Conservation (phyloP, 768 basidiomycete species). For the Pholiota molesta region DNA sequence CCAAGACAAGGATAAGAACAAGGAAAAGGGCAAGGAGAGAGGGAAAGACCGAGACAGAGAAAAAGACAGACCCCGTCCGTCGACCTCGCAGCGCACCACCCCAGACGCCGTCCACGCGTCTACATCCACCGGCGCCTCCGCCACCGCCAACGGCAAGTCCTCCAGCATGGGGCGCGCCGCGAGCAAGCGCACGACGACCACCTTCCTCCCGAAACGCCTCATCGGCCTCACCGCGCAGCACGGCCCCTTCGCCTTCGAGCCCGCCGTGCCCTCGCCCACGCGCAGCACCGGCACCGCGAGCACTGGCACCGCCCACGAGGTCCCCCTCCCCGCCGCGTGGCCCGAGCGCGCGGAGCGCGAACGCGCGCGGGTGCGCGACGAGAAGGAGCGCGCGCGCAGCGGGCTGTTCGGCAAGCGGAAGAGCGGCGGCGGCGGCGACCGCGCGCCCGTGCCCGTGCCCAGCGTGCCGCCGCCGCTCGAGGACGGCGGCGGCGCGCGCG, state of each 20-base stretch:
- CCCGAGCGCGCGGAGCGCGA: slow-evolving; percentile 31
- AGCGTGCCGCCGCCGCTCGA: slow-evolving; percentile 6
- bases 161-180: slow-evolving; percentile 64
- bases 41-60: slow-evolving; percentile 28
- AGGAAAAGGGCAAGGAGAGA: slow-evolving; percentile 28
- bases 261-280: slow-evolving; percentile 58
- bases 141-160: slow-evolving; percentile 36
- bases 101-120: slow-evolving; percentile 42
- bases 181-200: slow-evolving; percentile 37
- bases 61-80: slow-evolving; percentile 20
- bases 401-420: slow-evolving; percentile 16
- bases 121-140: slow-evolving; percentile 36
- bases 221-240: slow-evolving; percentile 45
- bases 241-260: slow-evolving; percentile 70
- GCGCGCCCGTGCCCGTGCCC: slow-evolving; percentile 36
- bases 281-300: slow-evolving; percentile 34
- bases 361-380: slow-evolving; percentile 28
- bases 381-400: slow-evolving; percentile 32
- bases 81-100: slow-evolving; percentile 23
- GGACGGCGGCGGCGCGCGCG: not conserved
- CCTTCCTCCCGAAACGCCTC: slow-evolving; percentile 34
- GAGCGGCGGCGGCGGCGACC: slow-evolving; percentile 31
- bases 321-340: slow-evolving; percentile 24
- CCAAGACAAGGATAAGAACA: slow-evolving; percentile 34
- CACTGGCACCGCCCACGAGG: slow-evolving; percentile 30